Evolutionary conservation across 1,139 yeast genomes (phyloP).

Genomic region (Debaryomycetaceae sp.): DNA sequence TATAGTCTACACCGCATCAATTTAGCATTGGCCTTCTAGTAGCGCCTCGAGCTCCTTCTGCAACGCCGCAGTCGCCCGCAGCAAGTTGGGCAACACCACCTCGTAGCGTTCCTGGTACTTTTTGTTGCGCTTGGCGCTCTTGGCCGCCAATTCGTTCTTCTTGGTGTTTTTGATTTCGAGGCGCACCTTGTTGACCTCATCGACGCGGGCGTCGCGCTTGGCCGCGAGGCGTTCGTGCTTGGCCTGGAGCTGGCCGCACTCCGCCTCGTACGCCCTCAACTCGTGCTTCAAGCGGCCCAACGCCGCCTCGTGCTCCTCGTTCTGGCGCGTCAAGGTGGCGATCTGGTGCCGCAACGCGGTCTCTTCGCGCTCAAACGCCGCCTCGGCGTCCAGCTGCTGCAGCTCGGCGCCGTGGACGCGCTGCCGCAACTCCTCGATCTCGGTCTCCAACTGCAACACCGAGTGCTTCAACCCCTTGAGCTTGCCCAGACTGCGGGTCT

Average conservation of each 20-base stretch:
- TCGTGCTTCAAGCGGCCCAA: conserved; percentile 19
- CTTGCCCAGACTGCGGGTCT: conserved; percentile 33
- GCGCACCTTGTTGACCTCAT: conserved; percentile 23
- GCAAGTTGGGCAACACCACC: conserved; percentile 31
- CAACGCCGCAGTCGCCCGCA: conserved; percentile 17
- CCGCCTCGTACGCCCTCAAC: conserved; percentile 22
- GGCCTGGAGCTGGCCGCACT: conserved; percentile 16
- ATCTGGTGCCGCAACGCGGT: conserved; percentile 18
- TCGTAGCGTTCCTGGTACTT: conserved; percentile 37
- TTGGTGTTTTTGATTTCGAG: conserved; percentile 28
- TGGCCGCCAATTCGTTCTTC: conserved; percentile 23
- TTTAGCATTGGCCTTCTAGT: not conserved
- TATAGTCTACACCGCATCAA: no score
- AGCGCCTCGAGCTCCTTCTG: conserved; percentile 11
- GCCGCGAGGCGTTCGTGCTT: conserved; percentile 25
- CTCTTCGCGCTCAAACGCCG: conserved; percentile 20
- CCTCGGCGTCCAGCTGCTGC: conserved; percentile 12
- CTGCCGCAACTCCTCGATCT: conserved; percentile 24
- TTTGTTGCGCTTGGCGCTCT: conserved; percentile 26
- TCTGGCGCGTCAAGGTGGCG: conserved; percentile 19
- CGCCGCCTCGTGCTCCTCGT: conserved; percentile 23
- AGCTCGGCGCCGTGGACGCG: conserved; percentile 18
- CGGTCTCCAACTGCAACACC: conserved; percentile 37
- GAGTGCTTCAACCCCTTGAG: conserved; percentile 40
- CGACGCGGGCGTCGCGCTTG: conserved; percentile 21